These are phyloP conservation scores for Clathrus columnatus DNA, from an alignment of 768 basidiomycete species.

Conservation along the genomic window DNA sequence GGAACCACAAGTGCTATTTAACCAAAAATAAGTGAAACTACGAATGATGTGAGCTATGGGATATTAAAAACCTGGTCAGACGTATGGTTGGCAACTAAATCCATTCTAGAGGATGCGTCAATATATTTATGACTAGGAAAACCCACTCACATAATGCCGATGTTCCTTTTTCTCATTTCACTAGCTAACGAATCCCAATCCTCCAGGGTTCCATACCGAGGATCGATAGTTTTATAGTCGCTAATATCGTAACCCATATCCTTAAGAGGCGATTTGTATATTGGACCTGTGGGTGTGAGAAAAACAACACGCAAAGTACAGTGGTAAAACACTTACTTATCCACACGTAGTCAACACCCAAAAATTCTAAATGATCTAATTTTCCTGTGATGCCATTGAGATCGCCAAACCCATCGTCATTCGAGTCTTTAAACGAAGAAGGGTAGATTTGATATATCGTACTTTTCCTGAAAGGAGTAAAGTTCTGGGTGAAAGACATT, in stretches of 20 bases:
- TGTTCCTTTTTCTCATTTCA: constrained; percentile 49
- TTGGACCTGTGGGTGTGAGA: constrained; percentile 31
- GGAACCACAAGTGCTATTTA: constrained; percentile 70
- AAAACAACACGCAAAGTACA: too few relatives aligned
- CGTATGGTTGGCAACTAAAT: constrained; percentile 68
- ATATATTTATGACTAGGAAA: neutral
- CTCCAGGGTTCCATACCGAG: constrained; percentile 51
- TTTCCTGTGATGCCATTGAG: constrained; percentile 56
- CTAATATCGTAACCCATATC: constrained; percentile 75
- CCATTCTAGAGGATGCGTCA: constrained; percentile 42
- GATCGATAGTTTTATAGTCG: constrained; percentile 25
- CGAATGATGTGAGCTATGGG: constrained; percentile 6
- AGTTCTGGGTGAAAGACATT: too few relatives aligned
- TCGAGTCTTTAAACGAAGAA: constrained; percentile 62
- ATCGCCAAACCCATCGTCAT: constrained; percentile 62
- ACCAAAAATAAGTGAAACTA: neutral
- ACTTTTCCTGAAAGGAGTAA: constrained; percentile 30
- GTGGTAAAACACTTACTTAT: constrained; percentile 24
- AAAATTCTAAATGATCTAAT: constrained; percentile 57
- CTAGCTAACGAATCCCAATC: constrained; percentile 51
- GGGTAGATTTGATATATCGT: constrained; percentile 66
- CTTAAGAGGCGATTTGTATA: constrained; percentile 56
- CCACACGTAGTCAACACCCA: constrained; percentile 65
- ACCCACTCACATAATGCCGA: constrained; percentile 54
- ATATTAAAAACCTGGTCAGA: constrained; percentile 44